Percentiles rank a stretch among this genome's conserved stretches.
Evolutionary conservation across 371 early-diverging fungal genomes (phyloP).

Genomic region (Apophysomyces sp.): DNA sequence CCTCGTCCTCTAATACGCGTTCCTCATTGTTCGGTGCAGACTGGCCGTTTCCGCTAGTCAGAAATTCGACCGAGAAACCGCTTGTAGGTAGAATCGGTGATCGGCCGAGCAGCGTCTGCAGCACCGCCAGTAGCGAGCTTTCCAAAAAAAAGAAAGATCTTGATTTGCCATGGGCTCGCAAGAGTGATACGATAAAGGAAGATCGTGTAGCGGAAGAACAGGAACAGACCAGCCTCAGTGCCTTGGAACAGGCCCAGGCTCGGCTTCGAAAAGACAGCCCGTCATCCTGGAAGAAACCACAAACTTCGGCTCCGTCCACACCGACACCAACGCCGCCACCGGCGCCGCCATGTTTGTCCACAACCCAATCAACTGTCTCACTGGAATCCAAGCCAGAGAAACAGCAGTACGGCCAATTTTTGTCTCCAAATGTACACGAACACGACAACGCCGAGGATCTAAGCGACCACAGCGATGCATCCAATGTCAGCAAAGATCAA

Average conservation of each 20-base stretch:
- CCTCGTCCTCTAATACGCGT: neutral
- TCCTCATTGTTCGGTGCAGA: constrained; percentile 19
- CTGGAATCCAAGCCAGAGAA: neutral
- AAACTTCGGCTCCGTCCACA: constrained; percentile 4
- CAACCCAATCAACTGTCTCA: neutral
- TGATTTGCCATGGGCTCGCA: constrained; percentile 16
- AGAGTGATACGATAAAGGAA: constrained; percentile 18
- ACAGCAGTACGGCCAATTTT: constrained; percentile 22
- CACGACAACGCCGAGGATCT: constrained; percentile 41
- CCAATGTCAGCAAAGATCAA: constrained; percentile 28
- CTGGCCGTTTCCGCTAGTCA: constrained; percentile 39
- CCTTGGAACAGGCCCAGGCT: constrained; percentile 43
- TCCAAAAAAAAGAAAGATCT: constrained; percentile 17
- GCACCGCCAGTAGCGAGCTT: constrained; percentile 6
- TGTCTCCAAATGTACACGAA: constrained; percentile 29
- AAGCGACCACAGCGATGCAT: constrained; percentile 58
- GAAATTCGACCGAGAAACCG: constrained; percentile 10
- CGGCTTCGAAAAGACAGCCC: constrained; percentile 22
- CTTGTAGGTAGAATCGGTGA: constrained; percentile 19
- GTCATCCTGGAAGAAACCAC: neutral
- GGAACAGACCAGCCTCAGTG: constrained; percentile 16
- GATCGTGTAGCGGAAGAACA: constrained; percentile 14
- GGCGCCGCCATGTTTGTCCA: neutral
- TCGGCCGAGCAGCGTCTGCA: neutral
- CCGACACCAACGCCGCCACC: constrained; percentile 9